These are phyloP conservation scores for Neurospora sublineolata DNA, from an alignment of 495 filamentous ascomycete genomes.

Conservation along the genomic window DNA sequence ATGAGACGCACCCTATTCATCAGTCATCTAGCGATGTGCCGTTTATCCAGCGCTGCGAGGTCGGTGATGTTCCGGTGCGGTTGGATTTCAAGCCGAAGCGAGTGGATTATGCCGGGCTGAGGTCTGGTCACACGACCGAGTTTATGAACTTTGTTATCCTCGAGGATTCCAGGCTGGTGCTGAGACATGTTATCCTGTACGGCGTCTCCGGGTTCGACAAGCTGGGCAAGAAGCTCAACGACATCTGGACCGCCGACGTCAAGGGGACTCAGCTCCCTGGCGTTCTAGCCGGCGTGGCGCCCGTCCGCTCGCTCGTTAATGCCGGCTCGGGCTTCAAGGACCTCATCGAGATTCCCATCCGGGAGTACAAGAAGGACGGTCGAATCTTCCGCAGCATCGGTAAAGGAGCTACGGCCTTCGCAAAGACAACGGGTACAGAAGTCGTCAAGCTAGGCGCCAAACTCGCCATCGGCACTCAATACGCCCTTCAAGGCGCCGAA, in stretches of 20 bases:
- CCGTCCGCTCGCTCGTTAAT: conserved; percentile 79
- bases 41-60: conserved; percentile 82
- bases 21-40: conserved; percentile 57
- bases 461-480: conserved; percentile 88
- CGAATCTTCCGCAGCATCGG: conserved; percentile 81
- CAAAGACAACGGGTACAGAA: conserved; percentile 83
- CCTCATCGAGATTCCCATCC: conserved; percentile 77
- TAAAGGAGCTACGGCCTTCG: conserved; percentile 81
- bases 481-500: conserved; percentile 77
- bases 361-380: conserved; percentile 89
- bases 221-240: conserved; percentile 77
- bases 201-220: conserved; percentile 83
- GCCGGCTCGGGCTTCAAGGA: conserved; percentile 78
- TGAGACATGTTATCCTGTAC: conserved; percentile 84
- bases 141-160: conserved; percentile 98
- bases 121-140: conserved; percentile 96
- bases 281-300: conserved; percentile 80
- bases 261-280: conserved; percentile 80
- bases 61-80: conserved; percentile 69
- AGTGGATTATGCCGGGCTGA: conserved; percentile 84
- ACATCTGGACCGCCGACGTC: conserved; percentile 96
- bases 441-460: conserved; percentile 89
- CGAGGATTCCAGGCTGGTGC: conserved; percentile 74
- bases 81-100: conserved; percentile 97
- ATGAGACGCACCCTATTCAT: conserved; percentile 48